Percentiles rank a stretch among this genome's conserved stretches.
Conservation (phyloP, 2,329 filamentous ascomycete genomes). For the Penicillium sp. region DNA sequence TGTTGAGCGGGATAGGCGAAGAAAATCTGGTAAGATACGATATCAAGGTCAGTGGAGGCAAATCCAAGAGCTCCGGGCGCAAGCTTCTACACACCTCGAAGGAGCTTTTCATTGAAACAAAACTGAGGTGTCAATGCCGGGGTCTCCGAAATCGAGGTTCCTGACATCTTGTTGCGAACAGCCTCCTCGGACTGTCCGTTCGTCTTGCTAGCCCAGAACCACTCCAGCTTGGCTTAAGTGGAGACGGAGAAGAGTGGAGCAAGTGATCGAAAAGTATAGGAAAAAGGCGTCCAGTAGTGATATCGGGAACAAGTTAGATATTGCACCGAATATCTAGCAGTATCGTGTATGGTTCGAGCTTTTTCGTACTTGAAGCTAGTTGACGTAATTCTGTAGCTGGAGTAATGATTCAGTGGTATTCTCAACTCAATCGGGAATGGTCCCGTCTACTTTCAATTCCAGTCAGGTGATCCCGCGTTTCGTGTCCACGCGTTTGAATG, state of each 20-base stretch:
- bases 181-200: slow-evolving; percentile 23
- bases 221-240: slow-evolving; percentile 38
- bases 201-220: slow-evolving; percentile 38
- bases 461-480: slow-evolving; percentile 4
- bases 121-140: slow-evolving; percentile 70
- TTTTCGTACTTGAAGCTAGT: neutral
- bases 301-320: neutral
- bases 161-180: slow-evolving; percentile 39
- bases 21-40: slow-evolving; percentile 66
- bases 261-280: neutral
- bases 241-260: neutral
- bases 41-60: slow-evolving; percentile 59
- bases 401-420: neutral
- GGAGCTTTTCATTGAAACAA: slow-evolving; percentile 69
- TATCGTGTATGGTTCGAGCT: neutral
- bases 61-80: neutral
- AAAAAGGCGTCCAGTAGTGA: neutral
- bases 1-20: slow-evolving; percentile 77
- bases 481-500: neutral
- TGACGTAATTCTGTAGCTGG: neutral
- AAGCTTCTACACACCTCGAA: slow-evolving; percentile 59
- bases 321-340: neutral
- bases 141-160: slow-evolving; percentile 37
- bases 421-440: neutral
- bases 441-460: neutral